Conservation (phyloP, 2,329 filamentous ascomycete species). For the Gliomastix tumulicola region DNA sequence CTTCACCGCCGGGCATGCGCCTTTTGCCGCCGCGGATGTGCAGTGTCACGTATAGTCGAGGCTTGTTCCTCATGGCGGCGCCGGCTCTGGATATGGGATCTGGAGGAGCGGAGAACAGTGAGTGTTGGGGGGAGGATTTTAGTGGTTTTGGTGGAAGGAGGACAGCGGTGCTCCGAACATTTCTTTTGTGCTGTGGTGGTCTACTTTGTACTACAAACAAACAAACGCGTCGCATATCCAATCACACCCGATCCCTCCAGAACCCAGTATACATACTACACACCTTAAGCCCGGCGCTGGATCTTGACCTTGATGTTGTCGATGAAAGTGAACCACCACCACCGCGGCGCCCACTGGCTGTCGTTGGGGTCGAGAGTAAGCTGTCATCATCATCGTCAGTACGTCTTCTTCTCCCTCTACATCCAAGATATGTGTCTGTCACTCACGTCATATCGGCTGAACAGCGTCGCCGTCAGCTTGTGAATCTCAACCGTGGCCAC, state of each 20-base stretch:
- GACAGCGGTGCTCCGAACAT: too few species aligned
- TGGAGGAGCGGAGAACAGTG: too few species aligned
- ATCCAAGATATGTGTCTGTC: background rate
- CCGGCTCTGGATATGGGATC: too few species aligned
- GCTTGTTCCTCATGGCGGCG: too few species aligned
- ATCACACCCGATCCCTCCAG: too few species aligned
- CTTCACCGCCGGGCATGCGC: constrained; percentile 8
- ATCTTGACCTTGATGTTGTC: constrained; percentile 5
- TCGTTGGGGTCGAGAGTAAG: constrained; percentile 1
- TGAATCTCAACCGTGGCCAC: constrained; percentile 23
- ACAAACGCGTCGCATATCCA: too few species aligned
- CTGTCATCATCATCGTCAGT: too few species aligned
- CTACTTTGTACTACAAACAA: too few species aligned
- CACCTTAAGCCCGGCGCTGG: constrained; percentile 16
- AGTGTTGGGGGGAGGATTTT: too few species aligned
- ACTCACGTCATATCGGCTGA: constrained; percentile 28
- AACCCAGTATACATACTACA: too few species aligned
- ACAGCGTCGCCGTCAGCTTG: constrained; percentile 32
- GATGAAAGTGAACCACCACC: constrained; percentile 6
- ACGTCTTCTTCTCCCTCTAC: background rate
- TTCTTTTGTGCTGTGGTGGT: too few species aligned
- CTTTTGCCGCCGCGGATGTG: constrained; percentile 5
- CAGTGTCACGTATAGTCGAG: constrained; percentile 13
- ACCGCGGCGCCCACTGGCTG: constrained; percentile 3
- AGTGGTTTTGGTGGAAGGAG: too few species aligned